These are phyloP conservation scores for Verbena officinalis DNA, from an alignment of 257 asterid species.

Conservation along the genomic window DNA sequence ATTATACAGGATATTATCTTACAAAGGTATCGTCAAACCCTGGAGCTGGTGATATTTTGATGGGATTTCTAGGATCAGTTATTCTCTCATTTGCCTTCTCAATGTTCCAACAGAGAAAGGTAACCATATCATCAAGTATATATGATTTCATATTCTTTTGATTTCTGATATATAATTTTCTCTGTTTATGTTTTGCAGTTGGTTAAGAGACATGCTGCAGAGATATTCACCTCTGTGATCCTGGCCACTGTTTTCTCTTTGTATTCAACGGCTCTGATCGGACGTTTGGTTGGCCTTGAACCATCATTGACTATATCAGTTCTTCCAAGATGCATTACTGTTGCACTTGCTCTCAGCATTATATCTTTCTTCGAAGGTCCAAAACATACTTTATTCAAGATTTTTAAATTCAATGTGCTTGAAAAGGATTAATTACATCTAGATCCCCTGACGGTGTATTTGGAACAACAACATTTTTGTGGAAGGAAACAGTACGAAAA, in stretches of 20 bases:
- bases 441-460: too few relatives aligned
- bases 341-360: slow-evolving; percentile 97
- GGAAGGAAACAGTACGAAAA: too few relatives aligned
- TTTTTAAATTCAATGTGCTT: not conserved
- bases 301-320: slow-evolving; percentile 72
- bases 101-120: slow-evolving; percentile 99
- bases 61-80: slow-evolving; percentile 97
- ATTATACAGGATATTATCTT: slow-evolving; percentile 68
- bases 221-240: slow-evolving; percentile 87
- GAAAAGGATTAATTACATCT: not conserved
- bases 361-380: slow-evolving; percentile 90
- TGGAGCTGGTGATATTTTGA: slow-evolving; percentile 94
- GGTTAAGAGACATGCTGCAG: slow-evolving; percentile 98
- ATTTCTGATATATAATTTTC: not conserved
- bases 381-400: slow-evolving; percentile 4
- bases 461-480: too few relatives aligned
- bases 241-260: slow-evolving; percentile 77
- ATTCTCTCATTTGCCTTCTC: slow-evolving; percentile 96
- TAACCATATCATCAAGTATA: slow-evolving; percentile 19
- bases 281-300: slow-evolving; percentile 81
- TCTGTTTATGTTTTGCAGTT: slow-evolving; percentile 48
- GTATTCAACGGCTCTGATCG: slow-evolving; percentile 86
- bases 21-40: slow-evolving; percentile 88
- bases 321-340: slow-evolving; percentile 99
- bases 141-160: too few relatives aligned